phyloP scores from a whole-genome alignment of 495 filamentous ascomycete species.

The Penicillium antarcticum region DNA sequence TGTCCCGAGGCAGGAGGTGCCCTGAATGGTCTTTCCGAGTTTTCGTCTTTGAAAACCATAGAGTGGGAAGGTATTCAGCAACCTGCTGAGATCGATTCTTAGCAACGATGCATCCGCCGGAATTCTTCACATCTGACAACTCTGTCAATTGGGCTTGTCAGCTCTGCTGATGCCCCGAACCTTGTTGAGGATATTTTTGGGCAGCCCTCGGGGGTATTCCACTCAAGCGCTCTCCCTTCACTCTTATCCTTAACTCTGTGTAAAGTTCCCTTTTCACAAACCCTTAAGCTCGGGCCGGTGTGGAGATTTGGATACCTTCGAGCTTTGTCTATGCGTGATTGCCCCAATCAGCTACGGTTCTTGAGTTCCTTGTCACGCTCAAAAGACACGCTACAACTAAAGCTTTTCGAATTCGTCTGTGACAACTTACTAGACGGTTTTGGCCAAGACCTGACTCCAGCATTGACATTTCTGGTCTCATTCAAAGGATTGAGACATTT shows the following conservation, averaged over 20 bases:
- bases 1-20: slow-evolving; percentile 6
- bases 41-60: slow-evolving; percentile 1
- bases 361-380: not conserved
- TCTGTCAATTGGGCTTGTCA: slow-evolving; percentile 4
- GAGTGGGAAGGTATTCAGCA: slow-evolving; percentile 15
- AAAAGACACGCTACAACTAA: not conserved
- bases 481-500: not conserved
- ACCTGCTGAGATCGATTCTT: slow-evolving; percentile 2
- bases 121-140: slow-evolving; percentile 1
- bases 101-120: slow-evolving; percentile 1
- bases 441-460: not conserved
- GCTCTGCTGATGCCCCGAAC: not conserved
- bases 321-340: not conserved
- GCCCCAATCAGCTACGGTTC: not conserved
- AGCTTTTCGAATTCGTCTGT: not conserved
- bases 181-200: not conserved
- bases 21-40: not conserved
- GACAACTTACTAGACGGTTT: not conserved
- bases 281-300: not conserved
- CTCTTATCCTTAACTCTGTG: not conserved
- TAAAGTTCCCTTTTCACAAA: not conserved
- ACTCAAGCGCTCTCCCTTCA: not conserved
- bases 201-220: not conserved
- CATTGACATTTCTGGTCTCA: not conserved
- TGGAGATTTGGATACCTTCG: not conserved